phyloP scores from a whole-genome alignment of 108 stramenopile species.

The Mayamaea pseudoterrestris region DNA sequence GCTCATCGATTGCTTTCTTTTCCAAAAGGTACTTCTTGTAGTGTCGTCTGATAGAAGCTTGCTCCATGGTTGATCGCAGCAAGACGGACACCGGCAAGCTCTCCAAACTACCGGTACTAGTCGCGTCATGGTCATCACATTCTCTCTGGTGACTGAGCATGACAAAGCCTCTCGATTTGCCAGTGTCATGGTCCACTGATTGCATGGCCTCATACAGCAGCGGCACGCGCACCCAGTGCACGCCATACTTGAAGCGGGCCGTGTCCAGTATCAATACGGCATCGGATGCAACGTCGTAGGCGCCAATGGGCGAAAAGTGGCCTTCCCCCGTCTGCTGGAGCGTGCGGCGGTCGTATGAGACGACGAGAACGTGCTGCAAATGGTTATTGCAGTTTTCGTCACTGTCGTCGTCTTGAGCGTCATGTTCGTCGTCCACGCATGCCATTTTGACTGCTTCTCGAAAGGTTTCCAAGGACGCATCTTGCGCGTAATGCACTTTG shows the following conservation, averaged over 20 bases:
- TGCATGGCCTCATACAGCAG: slow-evolving; percentile 40
- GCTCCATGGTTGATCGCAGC: slow-evolving; percentile 42
- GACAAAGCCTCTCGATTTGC: slow-evolving; percentile 63
- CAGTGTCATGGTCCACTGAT: slow-evolving; percentile 64
- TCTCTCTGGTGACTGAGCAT: background rate
- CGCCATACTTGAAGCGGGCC: slow-evolving; percentile 88
- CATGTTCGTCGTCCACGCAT: slow-evolving; percentile 26
- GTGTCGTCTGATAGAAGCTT: slow-evolving; percentile 30
- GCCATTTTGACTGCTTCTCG: slow-evolving; percentile 42
- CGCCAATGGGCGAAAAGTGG: slow-evolving; percentile 90
- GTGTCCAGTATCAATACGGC: slow-evolving; percentile 70
- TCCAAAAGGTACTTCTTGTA: slow-evolving; percentile 27
- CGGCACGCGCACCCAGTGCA: slow-evolving; percentile 77
- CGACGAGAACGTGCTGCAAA: slow-evolving; percentile 14
- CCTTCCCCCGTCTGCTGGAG: slow-evolving; percentile 88
- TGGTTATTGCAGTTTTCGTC: background rate
- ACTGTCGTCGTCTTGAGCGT: background rate
- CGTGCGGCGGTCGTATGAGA: slow-evolving; percentile 56
- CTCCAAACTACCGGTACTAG: background rate
- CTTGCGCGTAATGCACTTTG: slow-evolving; percentile 26
- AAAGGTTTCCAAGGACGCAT: slow-evolving; percentile 24
- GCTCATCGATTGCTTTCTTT: slow-evolving; percentile 1
- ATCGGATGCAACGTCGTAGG: slow-evolving; percentile 59
- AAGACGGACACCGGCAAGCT: slow-evolving; percentile 36
- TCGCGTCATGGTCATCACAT: background rate